Conservation (phyloP, 208 protist genomes). For the Leishmania arabica region DNA sequence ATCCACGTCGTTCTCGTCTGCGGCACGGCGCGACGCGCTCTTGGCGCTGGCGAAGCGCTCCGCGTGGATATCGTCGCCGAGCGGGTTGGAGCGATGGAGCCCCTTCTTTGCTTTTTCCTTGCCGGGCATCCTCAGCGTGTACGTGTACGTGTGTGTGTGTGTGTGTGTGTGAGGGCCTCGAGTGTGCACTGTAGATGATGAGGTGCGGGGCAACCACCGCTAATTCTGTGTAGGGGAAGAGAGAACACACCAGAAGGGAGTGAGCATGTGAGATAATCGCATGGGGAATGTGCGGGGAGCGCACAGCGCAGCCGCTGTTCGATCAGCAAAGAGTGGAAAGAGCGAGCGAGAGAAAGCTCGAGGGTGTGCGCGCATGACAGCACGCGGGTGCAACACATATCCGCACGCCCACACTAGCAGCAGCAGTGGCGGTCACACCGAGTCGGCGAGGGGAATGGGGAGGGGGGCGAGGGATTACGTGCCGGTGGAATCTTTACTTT, state of each 20-base stretch:
- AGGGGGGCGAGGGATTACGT: too few relatives aligned
- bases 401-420: background rate
- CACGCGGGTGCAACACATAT: background rate
- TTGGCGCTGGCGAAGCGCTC: slow-evolving; percentile 80
- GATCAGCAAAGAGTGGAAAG: background rate
- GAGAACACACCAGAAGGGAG: background rate
- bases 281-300: background rate
- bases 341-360: background rate
- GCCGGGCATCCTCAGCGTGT: slow-evolving; percentile 32
- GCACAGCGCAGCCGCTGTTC: background rate
- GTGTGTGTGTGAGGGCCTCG: background rate
- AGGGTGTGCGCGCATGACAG: background rate
- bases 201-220: background rate
- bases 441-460: background rate
- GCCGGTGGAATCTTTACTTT: background rate
- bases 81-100: slow-evolving; percentile 62
- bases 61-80: slow-evolving; percentile 81
- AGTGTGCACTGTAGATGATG: background rate
- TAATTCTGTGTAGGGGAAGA: background rate
- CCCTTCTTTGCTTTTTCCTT: slow-evolving; percentile 47
- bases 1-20: slow-evolving; percentile 39
- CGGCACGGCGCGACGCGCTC: slow-evolving; percentile 21
- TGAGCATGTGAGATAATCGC: background rate
- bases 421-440: background rate
- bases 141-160: background rate